Percentiles rank a stretch among this genome's conserved stretches.
Evolutionary conservation across 495 filamentous ascomycete species (phyloP).

Genomic region (Peziza echinospora): DNA sequence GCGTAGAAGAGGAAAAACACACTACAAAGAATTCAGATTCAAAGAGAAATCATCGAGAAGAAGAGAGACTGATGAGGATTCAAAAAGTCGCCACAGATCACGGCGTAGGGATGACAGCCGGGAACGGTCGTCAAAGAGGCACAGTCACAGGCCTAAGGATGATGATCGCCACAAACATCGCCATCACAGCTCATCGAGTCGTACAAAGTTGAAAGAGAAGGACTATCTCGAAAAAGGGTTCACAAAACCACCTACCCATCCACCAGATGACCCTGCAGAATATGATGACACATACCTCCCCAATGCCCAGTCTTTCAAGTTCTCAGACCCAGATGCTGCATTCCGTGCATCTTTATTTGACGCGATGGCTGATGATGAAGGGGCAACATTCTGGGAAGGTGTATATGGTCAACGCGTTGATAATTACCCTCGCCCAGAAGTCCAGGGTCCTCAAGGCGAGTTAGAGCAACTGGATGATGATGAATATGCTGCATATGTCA

Average conservation of each 20-base stretch:
- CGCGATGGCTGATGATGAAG: conserved; percentile 95
- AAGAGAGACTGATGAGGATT: conserved; percentile 1
- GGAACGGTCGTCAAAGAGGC: background rate
- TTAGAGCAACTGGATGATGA: conserved; percentile 79
- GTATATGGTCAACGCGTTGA: conserved; percentile 90
- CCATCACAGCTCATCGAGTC: conserved; percentile 6
- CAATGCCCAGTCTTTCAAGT: conserved; percentile 22
- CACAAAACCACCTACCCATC: background rate
- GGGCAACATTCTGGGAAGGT: conserved; percentile 78
- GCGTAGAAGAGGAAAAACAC: background rate
- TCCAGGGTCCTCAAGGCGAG: conserved; percentile 24
- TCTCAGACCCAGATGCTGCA: conserved; percentile 37
- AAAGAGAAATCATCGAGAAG: conserved; percentile 7
- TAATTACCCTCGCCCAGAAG: conserved; percentile 29
- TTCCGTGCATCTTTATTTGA: conserved; percentile 96
- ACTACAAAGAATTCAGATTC: conserved; percentile 12
- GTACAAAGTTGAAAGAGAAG: conserved; percentile 1
- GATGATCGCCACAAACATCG: conserved; percentile 1
- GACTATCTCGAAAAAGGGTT: background rate
- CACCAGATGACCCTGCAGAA: conserved; percentile 21
- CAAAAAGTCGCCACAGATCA: background rate
- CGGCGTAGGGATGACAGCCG: background rate
- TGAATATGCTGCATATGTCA: conserved; percentile 68
- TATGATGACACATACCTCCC: conserved; percentile 32
- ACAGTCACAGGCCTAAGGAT: background rate